A percentile compares a stretch with the other conserved stretches of the same genome.
Conservation (phyloP, 2,329 filamentous ascomycete species). For the Microthyrium microscopicum region DNA sequence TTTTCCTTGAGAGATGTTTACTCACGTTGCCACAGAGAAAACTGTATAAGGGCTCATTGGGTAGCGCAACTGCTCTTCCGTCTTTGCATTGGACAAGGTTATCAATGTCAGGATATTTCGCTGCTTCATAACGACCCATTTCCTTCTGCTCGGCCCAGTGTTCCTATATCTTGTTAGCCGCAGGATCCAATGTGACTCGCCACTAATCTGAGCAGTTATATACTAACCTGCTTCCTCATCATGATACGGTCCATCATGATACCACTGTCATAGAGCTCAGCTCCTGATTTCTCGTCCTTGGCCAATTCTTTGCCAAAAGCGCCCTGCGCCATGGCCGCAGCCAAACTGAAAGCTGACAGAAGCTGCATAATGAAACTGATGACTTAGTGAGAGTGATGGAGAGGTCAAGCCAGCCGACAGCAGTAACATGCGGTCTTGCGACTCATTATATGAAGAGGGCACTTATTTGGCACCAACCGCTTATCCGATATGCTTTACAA, state of each 20-base stretch:
- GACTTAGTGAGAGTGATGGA: too few relatives aligned
- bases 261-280: slow-evolving; percentile 23
- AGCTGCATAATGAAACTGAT: too few relatives aligned
- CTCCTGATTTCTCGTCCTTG: too few relatives aligned
- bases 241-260: slow-evolving; percentile 21
- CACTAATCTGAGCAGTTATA: slow-evolving; percentile 3
- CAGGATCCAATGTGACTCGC: slow-evolving; percentile 15
- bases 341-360: too few relatives aligned
- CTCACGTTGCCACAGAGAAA: slow-evolving; percentile 22
- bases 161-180: neutral
- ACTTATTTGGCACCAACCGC: too few relatives aligned
- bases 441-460: too few relatives aligned
- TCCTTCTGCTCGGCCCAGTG: slow-evolving; percentile 1
- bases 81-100: slow-evolving; percentile 15
- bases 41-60: slow-evolving; percentile 18
- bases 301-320: too few relatives aligned
- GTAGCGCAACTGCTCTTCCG: slow-evolving; percentile 19
- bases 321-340: too few relatives aligned
- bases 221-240: slow-evolving; percentile 16
- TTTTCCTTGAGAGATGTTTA: neutral
- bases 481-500: too few relatives aligned
- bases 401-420: too few relatives aligned
- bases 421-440: too few relatives aligned
- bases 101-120: slow-evolving; percentile 2
- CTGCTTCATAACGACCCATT: neutral